phyloP scores from a whole-genome alignment of 306 rosid species.

The Crotalaria pallida region DNA sequence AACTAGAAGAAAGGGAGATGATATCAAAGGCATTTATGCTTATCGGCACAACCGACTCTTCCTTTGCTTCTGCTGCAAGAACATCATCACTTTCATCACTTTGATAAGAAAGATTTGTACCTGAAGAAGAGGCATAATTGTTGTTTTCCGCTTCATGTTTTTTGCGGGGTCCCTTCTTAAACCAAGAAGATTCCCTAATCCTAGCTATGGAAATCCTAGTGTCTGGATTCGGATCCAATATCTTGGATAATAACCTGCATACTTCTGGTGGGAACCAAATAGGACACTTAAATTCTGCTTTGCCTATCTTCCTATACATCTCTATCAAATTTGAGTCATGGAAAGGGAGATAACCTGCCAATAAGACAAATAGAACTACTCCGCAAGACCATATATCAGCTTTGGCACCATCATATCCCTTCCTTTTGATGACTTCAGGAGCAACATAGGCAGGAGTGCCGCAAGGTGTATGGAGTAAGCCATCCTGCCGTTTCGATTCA shows the following conservation, averaged over 20 bases:
- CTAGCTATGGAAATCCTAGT: slow-evolving; percentile 50
- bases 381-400: slow-evolving; percentile 98
- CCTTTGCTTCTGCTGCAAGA: slow-evolving; percentile 30
- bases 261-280: slow-evolving; percentile 68
- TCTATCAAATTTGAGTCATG: slow-evolving; percentile 78
- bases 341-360: slow-evolving; percentile 86
- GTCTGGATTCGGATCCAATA: slow-evolving; percentile 69
- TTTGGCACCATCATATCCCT: slow-evolving; percentile 87
- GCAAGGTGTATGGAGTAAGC: slow-evolving; percentile 73
- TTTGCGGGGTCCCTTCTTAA: slow-evolving; percentile 40
- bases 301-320: slow-evolving; percentile 80
- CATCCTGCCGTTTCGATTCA: slow-evolving; percentile 55
- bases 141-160: slow-evolving; percentile 25
- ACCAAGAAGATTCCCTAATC: slow-evolving; percentile 63
- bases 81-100: slow-evolving; percentile 17
- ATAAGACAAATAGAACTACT: slow-evolving; percentile 64
- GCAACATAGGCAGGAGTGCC: slow-evolving; percentile 98
- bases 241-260: slow-evolving; percentile 43
- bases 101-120: slow-evolving; percentile 25
- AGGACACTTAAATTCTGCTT: slow-evolving; percentile 59
- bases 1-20: slow-evolving; percentile 66
- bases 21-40: slow-evolving; percentile 81
- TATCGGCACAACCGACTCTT: slow-evolving; percentile 40
- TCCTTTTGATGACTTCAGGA: slow-evolving; percentile 77
- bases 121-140: slow-evolving; percentile 24